Conservation (phyloP, 176 grass and related monocot genomes). For the Oryza glaberrima region DNA sequence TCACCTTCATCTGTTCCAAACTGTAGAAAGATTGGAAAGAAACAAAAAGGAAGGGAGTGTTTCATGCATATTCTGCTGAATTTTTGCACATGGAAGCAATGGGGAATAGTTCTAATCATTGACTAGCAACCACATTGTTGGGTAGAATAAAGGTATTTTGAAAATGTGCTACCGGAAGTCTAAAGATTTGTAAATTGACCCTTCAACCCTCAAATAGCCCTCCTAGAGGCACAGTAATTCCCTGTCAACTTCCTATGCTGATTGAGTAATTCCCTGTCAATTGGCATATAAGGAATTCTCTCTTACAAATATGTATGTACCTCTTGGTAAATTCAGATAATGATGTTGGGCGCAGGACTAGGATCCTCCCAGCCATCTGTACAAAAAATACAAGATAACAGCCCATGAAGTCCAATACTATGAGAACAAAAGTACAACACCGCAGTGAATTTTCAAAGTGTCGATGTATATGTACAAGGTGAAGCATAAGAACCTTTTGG, state of each 20-base stretch:
- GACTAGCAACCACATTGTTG: neutral
- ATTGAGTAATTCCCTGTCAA: neutral
- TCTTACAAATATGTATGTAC: slow-evolving; percentile 44
- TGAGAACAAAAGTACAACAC: slow-evolving; percentile 15
- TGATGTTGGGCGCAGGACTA: slow-evolving; percentile 72
- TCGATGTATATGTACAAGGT: neutral
- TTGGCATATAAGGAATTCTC: too few relatives aligned
- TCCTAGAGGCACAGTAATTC: slow-evolving; percentile 16
- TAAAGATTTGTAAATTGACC: neutral
- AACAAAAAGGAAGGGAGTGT: neutral
- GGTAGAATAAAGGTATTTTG: slow-evolving; percentile 6
- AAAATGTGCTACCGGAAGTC: neutral
- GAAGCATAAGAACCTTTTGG: slow-evolving; percentile 66
- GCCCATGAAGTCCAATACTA: neutral
- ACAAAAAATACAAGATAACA: slow-evolving; percentile 37
- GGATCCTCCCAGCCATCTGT: slow-evolving; percentile 95
- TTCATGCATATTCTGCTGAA: neutral
- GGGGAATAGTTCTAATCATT: slow-evolving; percentile 17
- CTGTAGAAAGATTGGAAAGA: slow-evolving; percentile 40
- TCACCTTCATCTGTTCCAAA: slow-evolving; percentile 92
- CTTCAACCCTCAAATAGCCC: neutral
- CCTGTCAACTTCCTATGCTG: neutral
- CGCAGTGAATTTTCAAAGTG: slow-evolving; percentile 9
- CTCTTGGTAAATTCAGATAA: slow-evolving; percentile 86
- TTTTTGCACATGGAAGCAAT: slow-evolving; percentile 15